Base-by-base conservation (phyloP, 2,329 filamentous ascomycete genomes). In the Leptographium radiaticola region DNA sequence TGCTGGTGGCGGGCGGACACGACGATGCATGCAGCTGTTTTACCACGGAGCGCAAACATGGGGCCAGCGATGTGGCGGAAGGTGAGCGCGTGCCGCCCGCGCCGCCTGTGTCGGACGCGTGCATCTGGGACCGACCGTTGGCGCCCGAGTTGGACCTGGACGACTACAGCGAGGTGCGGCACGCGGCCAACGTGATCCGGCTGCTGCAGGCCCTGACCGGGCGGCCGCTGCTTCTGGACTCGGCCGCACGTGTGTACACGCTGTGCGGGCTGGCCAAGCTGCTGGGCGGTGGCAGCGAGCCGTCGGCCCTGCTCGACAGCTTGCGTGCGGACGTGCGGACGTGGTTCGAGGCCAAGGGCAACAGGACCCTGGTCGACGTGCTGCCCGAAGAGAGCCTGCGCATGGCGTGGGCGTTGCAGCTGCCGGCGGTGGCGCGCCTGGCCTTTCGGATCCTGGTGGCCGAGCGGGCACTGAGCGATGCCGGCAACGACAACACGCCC, bases 161-260 rank as follows among this genome's bases (percentile, higher is more conserved):
- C 1, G 82, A 85, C 58, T 87, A 87, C 63, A 85, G 81, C 48
- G 74, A 75, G 1, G 67, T 80, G 9, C 77, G 84, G 3, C 84
- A 87, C 62, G 71, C 79, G 13, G 76, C 75, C 33, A 76, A 76
- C 20, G 79, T 93, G 38, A 72, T 86, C 47, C 74, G 81, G 1
- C 67, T 87, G 0, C 68, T 87, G 5, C 71, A 78, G 59, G 70
- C 75, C 12, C 74, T 87, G 43, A 71, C 56, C 18, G 55, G 51
- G 6, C 40, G n/a, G 3, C 57, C 79, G 57, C 70, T 81, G 0
- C 68, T 71, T 1, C 64, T 88, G 15, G 77, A 87, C 64, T 86
- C 83, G 0, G 83, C 84, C 0, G 71, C 76, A 12, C 80, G 84
- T 15, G 67, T 85, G 40, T 87, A 80, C 74, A 86, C 83, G 0